phyloP scores from a whole-genome alignment of 108 stramenopile species.

The Skeletonema menzelii region DNA sequence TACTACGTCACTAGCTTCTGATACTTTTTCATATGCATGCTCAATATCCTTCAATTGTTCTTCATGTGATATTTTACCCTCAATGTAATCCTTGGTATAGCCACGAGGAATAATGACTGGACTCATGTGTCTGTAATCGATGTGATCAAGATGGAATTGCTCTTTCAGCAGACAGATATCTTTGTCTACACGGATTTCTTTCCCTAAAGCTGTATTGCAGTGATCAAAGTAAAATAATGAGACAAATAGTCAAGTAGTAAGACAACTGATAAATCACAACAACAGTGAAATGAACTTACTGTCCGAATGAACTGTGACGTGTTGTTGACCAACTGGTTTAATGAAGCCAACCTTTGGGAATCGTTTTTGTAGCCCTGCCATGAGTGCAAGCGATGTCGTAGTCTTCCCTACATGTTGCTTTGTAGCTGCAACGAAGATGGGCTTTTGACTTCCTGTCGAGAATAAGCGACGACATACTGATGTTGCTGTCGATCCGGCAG shows the following conservation, averaged over 20 bases:
- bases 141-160: slow-evolving; percentile 85
- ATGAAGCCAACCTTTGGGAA: slow-evolving; percentile 91
- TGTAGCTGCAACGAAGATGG: slow-evolving; percentile 94
- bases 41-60: slow-evolving; percentile 65
- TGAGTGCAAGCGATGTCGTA: slow-evolving; percentile 83
- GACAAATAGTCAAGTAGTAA: too few relatives aligned
- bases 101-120: slow-evolving; percentile 95
- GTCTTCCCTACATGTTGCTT: slow-evolving; percentile 98
- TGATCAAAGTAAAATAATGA: too few relatives aligned
- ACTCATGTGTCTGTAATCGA: slow-evolving; percentile 90
- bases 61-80: slow-evolving; percentile 74
- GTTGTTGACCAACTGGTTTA: slow-evolving; percentile 96
- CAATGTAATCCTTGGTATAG: slow-evolving; percentile 91
- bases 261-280: too few relatives aligned
- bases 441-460: slow-evolving; percentile 30
- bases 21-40: slow-evolving; percentile 60
- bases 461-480: neutral
- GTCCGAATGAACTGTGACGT: slow-evolving; percentile 56
- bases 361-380: slow-evolving; percentile 89
- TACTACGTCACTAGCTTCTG: slow-evolving; percentile 59
- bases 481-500: neutral
- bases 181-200: slow-evolving; percentile 90
- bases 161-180: slow-evolving; percentile 90
- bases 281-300: too few relatives aligned
- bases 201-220: slow-evolving; percentile 15